Conservation (phyloP, 1,139 yeast genomes). For the Debaryomyces subglobosus region DNA sequence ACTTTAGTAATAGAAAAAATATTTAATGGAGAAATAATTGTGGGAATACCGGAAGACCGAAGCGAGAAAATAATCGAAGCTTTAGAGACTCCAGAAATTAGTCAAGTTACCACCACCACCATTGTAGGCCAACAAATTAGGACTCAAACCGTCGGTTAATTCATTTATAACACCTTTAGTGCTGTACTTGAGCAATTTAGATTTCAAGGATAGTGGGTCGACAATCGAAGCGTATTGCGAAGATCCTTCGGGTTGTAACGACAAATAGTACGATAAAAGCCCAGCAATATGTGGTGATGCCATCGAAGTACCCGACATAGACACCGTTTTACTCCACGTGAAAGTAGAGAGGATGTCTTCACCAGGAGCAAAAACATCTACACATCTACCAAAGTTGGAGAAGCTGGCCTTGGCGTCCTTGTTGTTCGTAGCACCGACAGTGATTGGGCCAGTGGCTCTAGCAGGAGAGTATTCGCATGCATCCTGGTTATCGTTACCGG, state of each 20-base stretch:
- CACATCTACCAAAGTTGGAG: constrained; percentile 49
- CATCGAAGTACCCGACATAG: constrained; percentile 50
- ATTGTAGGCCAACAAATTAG: constrained; percentile 86
- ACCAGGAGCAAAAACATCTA: constrained; percentile 51
- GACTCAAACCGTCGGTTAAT: constrained; percentile 71
- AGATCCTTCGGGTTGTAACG: constrained; percentile 41
- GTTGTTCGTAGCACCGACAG: constrained; percentile 47
- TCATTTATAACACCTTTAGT: constrained; percentile 41
- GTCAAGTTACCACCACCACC: constrained; percentile 87
- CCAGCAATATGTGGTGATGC: constrained; percentile 50
- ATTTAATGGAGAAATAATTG: background rate
- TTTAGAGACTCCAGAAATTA: constrained; percentile 61
- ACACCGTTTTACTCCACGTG: constrained; percentile 39
- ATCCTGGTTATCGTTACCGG: constrained; percentile 48
- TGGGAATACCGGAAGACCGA: background rate
- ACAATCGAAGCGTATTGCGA: constrained; percentile 53
- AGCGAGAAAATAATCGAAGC: background rate
- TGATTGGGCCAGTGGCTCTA: constrained; percentile 43
- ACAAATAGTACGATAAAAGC: constrained; percentile 42
- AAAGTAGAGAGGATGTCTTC: constrained; percentile 44
- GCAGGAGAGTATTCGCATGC: constrained; percentile 50
- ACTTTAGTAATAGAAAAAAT: background rate
- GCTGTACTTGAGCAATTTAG: constrained; percentile 39
- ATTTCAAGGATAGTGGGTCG: constrained; percentile 39
- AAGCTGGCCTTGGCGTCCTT: constrained; percentile 43